These are phyloP conservation scores for Tolypocladium endophyticum DNA, from an alignment of 2,329 filamentous ascomycete species.

Conservation along the genomic window DNA sequence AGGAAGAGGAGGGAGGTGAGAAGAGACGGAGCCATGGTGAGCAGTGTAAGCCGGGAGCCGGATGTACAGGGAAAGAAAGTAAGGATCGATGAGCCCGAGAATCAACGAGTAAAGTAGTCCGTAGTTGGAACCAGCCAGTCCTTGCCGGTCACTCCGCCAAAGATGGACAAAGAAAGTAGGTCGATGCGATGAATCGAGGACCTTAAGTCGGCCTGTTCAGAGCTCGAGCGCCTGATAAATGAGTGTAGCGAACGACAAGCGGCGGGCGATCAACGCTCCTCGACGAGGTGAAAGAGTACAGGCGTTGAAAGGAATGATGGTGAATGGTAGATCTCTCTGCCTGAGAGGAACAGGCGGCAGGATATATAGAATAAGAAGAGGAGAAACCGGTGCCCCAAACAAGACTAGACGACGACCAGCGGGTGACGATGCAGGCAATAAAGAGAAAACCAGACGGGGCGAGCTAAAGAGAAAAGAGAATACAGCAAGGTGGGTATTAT, in stretches of 20 bases:
- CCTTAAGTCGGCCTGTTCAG: background rate
- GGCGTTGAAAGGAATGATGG: background rate
- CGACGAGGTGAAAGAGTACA: background rate
- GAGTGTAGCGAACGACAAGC: background rate
- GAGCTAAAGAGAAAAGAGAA: background rate
- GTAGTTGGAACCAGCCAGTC: background rate
- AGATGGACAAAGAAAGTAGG: background rate
- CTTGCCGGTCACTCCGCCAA: background rate
- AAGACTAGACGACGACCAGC: background rate
- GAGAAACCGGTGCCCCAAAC: background rate
- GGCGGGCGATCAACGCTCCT: background rate
- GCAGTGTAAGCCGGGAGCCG: background rate
- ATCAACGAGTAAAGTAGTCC: background rate
- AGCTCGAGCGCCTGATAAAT: background rate
- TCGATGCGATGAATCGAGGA: background rate
- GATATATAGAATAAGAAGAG: background rate
- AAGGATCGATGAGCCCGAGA: background rate
- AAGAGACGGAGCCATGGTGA: slow-evolving; percentile 6
- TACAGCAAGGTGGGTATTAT: background rate
- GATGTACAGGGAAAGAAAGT: background rate
- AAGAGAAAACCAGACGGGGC: background rate
- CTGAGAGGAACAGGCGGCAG: background rate
- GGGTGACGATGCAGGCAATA: background rate
- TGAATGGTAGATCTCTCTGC: background rate
- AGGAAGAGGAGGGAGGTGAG: slow-evolving; percentile 12